phyloP scores from a whole-genome alignment of 441 rosid species.

The Bruguiera hainesii region DNA sequence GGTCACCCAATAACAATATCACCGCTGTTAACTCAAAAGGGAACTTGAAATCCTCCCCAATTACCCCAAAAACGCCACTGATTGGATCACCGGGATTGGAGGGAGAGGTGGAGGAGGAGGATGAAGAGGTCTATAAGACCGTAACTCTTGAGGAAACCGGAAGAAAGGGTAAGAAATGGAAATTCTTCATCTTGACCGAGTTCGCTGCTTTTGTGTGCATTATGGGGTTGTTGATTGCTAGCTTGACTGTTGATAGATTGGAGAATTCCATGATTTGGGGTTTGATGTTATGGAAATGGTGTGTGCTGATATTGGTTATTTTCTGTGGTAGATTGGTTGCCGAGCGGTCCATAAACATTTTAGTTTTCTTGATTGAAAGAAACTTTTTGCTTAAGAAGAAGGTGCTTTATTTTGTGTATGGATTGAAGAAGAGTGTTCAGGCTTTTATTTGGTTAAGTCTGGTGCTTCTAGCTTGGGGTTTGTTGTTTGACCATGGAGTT shows the following conservation, averaged over 20 bases:
- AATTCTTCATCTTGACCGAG: conserved; percentile 37
- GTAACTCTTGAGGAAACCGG: conserved; percentile 33
- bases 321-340: conserved; percentile 50
- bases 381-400: conserved; percentile 54
- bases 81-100: conserved; percentile 20
- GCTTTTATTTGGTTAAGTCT: conserved; percentile 45
- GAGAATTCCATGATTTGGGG: conserved; percentile 32
- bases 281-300: conserved; percentile 64
- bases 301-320: conserved; percentile 41
- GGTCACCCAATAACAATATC: conserved; percentile 19
- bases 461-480: conserved; percentile 53
- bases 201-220: conserved; percentile 32
- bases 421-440: conserved; percentile 46
- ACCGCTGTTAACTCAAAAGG: conserved; percentile 22
- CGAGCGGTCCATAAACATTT: conserved; percentile 39
- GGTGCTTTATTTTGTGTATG: conserved; percentile 50
- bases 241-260: conserved; percentile 41
- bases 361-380: conserved; percentile 47
- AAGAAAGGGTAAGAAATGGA: conserved; percentile 34
- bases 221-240: conserved; percentile 46
- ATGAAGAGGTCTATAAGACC: conserved; percentile 51
- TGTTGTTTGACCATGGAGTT: conserved; percentile 42
- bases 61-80: conserved; percentile 53
- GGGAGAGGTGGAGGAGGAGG: conserved; percentile 38
- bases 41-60: conserved; percentile 31